Evolutionary conservation across 2,329 filamentous ascomycete species (phyloP).

Genomic region (Metarhizium album): DNA sequence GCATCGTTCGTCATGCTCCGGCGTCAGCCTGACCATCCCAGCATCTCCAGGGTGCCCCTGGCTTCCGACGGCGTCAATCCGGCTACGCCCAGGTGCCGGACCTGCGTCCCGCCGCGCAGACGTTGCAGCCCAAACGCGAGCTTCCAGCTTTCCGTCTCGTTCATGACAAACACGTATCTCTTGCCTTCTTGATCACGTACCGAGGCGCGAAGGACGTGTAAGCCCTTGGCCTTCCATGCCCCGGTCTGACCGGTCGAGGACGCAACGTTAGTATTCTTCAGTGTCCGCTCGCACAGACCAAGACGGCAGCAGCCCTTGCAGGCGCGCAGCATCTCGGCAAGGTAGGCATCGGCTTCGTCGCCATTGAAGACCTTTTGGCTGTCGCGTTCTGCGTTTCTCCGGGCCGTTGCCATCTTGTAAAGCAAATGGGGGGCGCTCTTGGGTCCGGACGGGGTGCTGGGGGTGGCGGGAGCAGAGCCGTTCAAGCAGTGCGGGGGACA

Average conservation of each 20-base stretch:
- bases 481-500: conserved; percentile 55
- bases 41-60: conserved; percentile 42
- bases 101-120: conserved; percentile 49
- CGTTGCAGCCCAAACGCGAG: conserved; percentile 50
- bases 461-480: conserved; percentile 27
- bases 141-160: conserved; percentile 59
- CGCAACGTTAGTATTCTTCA: conserved; percentile 31
- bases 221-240: conserved; percentile 42
- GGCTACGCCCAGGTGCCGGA: conserved; percentile 46
- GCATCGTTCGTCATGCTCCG: too few relatives aligned
- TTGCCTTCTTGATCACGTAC: conserved; percentile 57
- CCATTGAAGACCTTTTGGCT: conserved; percentile 42
- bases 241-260: conserved; percentile 35
- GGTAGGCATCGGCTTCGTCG: conserved; percentile 56
- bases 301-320: conserved; percentile 56
- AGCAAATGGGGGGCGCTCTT: conserved; percentile 32
- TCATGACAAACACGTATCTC: conserved; percentile 53
- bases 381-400: conserved; percentile 37
- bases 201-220: conserved; percentile 53
- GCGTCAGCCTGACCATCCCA: conserved; percentile 41
- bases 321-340: conserved; percentile 49
- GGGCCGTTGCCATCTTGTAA: conserved; percentile 35
- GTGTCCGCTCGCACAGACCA: conserved; percentile 35
- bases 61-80: conserved; percentile 45
- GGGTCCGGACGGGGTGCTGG: conserved; percentile 28